Percentiles rank a stretch among this genome's conserved stretches.
Evolutionary conservation across 2,329 filamentous ascomycete genomes (phyloP).

Genomic region (Calonectria pauciramosa): DNA sequence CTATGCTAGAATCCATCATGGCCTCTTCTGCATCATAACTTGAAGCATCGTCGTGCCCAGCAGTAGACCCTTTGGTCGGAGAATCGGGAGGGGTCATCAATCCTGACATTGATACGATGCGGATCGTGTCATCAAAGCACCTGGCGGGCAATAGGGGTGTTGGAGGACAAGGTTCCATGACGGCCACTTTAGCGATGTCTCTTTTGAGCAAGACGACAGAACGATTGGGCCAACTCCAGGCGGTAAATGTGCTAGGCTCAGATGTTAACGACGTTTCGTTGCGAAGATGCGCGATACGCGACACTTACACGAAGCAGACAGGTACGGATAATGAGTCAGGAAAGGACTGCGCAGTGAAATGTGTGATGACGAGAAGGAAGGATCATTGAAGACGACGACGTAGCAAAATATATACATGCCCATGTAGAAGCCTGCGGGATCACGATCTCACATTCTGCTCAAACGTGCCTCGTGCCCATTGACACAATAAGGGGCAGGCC

Average conservation of each 20-base stretch:
- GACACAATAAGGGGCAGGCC: not conserved
- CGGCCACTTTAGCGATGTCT: not conserved
- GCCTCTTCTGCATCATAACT: not conserved
- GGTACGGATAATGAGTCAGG: not conserved
- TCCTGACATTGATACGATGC: conserved; percentile 20
- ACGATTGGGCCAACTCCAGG: not conserved
- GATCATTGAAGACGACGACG: not conserved
- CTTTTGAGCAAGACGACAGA: no score
- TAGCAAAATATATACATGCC: not conserved
- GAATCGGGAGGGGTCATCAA: conserved; percentile 39
- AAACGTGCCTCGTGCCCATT: not conserved
- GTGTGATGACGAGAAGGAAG: not conserved
- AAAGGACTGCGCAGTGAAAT: not conserved
- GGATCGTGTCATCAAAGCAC: not conserved
- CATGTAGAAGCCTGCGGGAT: not conserved
- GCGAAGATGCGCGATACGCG: no score
- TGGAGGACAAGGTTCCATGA: not conserved
- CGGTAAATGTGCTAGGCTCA: not conserved
- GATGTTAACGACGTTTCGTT: not conserved
- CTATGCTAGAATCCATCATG: not conserved
- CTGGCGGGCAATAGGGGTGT: not conserved
- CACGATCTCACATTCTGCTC: not conserved
- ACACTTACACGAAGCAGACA: not conserved
- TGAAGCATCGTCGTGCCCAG: not conserved
- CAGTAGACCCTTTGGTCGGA: conserved; percentile 31